A percentile compares a stretch with the other conserved stretches of the same genome.
Evolutionary conservation across 192 early-diverging fungal species (phyloP).

Genomic region (Glomus cerebriforme): DNA sequence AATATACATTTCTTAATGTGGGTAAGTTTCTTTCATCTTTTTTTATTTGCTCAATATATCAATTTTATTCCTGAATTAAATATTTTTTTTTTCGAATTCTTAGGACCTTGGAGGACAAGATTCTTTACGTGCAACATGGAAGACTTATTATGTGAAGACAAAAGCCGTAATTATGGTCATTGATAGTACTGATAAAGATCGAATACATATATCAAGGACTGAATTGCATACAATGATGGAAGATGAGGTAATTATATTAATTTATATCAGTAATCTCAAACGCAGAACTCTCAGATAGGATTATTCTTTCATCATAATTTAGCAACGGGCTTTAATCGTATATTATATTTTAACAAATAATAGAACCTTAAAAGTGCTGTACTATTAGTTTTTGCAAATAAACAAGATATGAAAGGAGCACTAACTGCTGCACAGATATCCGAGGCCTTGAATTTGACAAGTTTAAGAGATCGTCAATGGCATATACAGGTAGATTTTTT

Average conservation of each 20-base stretch:
- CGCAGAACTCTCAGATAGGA: too few species aligned
- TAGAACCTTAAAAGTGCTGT: slow-evolving; percentile 60
- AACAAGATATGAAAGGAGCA: slow-evolving; percentile 68
- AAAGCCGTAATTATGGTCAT: slow-evolving; percentile 76
- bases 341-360: neutral
- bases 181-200: slow-evolving; percentile 66
- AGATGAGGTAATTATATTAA: slow-evolving; percentile 48
- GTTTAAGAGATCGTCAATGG: slow-evolving; percentile 68
- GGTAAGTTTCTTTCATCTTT: slow-evolving; percentile 51
- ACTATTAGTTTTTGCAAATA: slow-evolving; percentile 69
- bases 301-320: slow-evolving; percentile 8
- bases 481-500: slow-evolving; percentile 60
- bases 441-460: slow-evolving; percentile 56
- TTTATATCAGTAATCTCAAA: too few species aligned
- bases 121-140: slow-evolving; percentile 64
- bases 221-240: slow-evolving; percentile 73
- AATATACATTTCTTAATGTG: slow-evolving; percentile 73
- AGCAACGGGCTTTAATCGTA: neutral
- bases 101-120: slow-evolving; percentile 68
- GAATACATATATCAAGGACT: slow-evolving; percentile 60
- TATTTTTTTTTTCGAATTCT: neutral
- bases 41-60: neutral
- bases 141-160: slow-evolving; percentile 66
- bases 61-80: neutral
- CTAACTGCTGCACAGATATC: slow-evolving; percentile 64